Evolutionary conservation across 108 stramenopile genomes (phyloP).

Genomic region (Nitzschia palea): DNA sequence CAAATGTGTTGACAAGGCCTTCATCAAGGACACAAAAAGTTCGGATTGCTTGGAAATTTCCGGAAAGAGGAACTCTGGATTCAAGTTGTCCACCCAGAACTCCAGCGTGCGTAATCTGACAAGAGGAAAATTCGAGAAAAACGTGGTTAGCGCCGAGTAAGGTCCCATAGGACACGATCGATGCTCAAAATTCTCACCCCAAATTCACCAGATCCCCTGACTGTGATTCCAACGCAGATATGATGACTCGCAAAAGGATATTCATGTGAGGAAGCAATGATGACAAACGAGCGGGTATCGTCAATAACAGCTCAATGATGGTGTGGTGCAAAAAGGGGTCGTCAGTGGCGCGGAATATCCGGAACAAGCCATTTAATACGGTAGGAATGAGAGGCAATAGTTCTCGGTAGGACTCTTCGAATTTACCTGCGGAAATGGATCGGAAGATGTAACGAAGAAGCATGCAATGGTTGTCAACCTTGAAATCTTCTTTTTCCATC

Average conservation of each 20-base stretch:
- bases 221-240: constrained; percentile 79
- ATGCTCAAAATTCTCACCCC: constrained; percentile 42
- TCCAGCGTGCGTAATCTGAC: constrained; percentile 84
- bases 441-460: constrained; percentile 85
- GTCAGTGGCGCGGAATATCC: constrained; percentile 56
- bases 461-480: constrained; percentile 80
- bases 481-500: constrained; percentile 45
- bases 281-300: constrained; percentile 89
- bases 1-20: constrained; percentile 81
- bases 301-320: constrained; percentile 87
- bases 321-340: constrained; percentile 47
- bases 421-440: constrained; percentile 90
- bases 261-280: constrained; percentile 91
- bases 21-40: constrained; percentile 68
- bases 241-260: constrained; percentile 82
- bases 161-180: neutral
- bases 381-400: constrained; percentile 76
- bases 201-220: constrained; percentile 86
- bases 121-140: neutral
- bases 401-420: constrained; percentile 89
- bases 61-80: constrained; percentile 83
- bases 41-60: constrained; percentile 57
- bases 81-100: constrained; percentile 97
- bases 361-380: constrained; percentile 77
- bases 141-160: too few relatives aligned